Conservation (phyloP, 106 monocot species). For the Narthecium ossifragum region DNA sequence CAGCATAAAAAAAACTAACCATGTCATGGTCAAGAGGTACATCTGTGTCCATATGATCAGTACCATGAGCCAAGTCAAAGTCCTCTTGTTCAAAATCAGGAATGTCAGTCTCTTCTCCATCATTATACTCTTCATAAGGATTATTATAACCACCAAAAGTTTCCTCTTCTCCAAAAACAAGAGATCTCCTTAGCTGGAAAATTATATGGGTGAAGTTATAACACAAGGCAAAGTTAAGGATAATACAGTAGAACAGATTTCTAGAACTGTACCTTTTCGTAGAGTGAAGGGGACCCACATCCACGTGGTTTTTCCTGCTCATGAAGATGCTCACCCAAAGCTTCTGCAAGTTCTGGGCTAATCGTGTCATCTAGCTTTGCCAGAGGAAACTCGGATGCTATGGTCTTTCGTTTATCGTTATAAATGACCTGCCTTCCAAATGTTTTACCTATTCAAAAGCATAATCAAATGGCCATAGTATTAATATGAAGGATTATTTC, state of each 20-base stretch:
- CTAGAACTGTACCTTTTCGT: constrained; percentile 58
- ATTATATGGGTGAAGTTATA: constrained; percentile 8
- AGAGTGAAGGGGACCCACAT: constrained; percentile 42
- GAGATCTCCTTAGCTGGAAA: constrained; percentile 74
- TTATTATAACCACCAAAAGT: constrained; percentile 18
- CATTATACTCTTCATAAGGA: constrained; percentile 38
- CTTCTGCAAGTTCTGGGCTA: constrained; percentile 34
- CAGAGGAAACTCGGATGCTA: constrained; percentile 61
- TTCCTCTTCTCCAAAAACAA: constrained; percentile 43
- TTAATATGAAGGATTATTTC: not conserved
- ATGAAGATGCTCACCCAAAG: constrained; percentile 20
- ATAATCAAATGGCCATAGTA: not conserved
- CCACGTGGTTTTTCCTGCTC: constrained; percentile 14
- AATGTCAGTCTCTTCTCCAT: constrained; percentile 31
- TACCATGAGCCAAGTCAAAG: constrained; percentile 23
- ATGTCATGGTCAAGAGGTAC: constrained; percentile 20
- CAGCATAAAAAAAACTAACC: constrained; percentile 27
- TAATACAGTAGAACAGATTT: constrained; percentile 1
- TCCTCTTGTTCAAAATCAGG: constrained; percentile 42
- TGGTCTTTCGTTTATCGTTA: constrained; percentile 18
- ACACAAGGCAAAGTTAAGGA: not conserved
- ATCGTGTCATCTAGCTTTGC: constrained; percentile 56
- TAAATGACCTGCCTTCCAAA: constrained; percentile 28
- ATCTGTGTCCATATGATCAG: constrained; percentile 37
- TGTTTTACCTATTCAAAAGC: constrained; percentile 46